Percentiles rank a stretch among this genome's conserved stretches.
Conservation (phyloP, 2,329 filamentous ascomycete species). For the Cladophialophora immunda region DNA sequence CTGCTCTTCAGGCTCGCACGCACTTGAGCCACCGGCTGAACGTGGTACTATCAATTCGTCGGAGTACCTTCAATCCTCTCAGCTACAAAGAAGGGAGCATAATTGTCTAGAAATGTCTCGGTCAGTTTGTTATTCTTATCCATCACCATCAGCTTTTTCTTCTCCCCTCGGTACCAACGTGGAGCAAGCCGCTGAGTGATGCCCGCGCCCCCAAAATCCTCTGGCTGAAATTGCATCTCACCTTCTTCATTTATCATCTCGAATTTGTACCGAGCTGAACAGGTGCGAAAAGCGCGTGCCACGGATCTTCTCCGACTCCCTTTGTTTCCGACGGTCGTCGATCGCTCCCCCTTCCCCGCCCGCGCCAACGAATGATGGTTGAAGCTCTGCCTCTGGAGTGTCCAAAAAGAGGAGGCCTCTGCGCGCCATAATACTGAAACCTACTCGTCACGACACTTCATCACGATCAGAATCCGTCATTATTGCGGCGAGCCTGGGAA, state of each 20-base stretch:
- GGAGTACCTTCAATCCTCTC: neutral
- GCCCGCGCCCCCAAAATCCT: neutral
- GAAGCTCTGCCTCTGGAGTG: neutral
- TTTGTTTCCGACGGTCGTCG: slow-evolving; percentile 11
- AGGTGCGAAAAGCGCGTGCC: neutral
- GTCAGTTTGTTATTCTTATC: slow-evolving; percentile 10
- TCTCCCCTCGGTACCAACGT: neutral
- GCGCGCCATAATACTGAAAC: slow-evolving; percentile 1
- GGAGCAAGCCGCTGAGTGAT: neutral
- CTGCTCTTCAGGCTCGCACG: neutral
- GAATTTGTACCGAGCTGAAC: neutral
- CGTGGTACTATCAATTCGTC: neutral
- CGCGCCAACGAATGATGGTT: slow-evolving; percentile 17
- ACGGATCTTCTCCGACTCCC: neutral
- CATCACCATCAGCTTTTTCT: neutral
- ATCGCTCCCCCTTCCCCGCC: slow-evolving; percentile 22
- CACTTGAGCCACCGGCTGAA: neutral
- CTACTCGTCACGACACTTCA: neutral
- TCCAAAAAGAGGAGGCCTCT: neutral
- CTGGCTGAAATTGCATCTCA: neutral
- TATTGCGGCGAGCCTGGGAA: neutral
- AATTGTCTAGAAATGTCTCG: slow-evolving; percentile 3
- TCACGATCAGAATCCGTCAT: neutral
- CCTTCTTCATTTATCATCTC: neutral
- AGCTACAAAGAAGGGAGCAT: neutral